These are phyloP conservation scores for Oropetium thomaeum DNA, from an alignment of 176 grass and related monocot genomes.

Conservation along the genomic window DNA sequence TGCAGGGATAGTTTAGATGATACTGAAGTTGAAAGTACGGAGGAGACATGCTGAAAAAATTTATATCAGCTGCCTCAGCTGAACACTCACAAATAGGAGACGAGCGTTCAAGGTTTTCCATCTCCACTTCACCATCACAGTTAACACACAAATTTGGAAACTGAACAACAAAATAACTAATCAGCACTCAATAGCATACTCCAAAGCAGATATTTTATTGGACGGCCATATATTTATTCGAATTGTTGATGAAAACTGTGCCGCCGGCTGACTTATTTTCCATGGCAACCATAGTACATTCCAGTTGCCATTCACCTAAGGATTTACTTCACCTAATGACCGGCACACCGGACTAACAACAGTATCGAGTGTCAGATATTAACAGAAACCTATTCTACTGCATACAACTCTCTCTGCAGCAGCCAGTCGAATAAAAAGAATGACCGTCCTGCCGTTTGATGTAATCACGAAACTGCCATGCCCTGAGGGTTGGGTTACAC, in stretches of 20 bases:
- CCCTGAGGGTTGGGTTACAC: background rate
- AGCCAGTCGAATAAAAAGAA: constrained; percentile 18
- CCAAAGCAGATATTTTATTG: background rate
- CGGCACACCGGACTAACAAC: background rate
- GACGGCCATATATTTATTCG: constrained; percentile 26
- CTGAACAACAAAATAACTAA: background rate
- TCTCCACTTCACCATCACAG: background rate
- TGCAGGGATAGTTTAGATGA: background rate
- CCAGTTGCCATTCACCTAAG: background rate
- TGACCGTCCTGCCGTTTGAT: background rate
- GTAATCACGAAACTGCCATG: constrained; percentile 7
- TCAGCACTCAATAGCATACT: background rate
- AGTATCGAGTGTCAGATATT: constrained; percentile 6
- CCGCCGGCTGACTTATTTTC: background rate
- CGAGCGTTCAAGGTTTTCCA: background rate
- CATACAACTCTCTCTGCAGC: background rate
- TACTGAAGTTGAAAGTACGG: background rate
- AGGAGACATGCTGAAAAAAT: too few species aligned
- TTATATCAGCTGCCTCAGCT: background rate
- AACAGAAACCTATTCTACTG: background rate
- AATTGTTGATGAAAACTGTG: background rate
- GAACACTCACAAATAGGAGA: background rate
- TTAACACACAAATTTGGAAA: background rate
- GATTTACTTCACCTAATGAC: background rate
- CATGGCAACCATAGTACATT: background rate